Conservation (phyloP, 1,139 yeast species). For the Taphrina confusa region DNA sequence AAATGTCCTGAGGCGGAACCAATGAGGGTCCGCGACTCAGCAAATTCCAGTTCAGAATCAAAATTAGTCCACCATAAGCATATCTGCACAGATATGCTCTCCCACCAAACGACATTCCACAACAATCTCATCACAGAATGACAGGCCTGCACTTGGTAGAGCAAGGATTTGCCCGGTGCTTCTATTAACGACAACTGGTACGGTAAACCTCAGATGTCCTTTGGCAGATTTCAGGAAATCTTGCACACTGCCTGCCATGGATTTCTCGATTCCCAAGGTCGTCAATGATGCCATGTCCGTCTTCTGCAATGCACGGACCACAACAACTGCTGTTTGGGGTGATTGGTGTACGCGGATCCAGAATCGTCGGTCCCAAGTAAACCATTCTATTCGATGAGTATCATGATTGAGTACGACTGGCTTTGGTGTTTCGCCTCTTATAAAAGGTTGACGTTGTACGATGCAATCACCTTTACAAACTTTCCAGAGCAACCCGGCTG, state of each 20-base stretch:
- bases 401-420: background rate
- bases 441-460: conserved; percentile 16
- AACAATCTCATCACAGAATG: background rate
- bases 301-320: conserved; percentile 9
- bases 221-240: background rate
- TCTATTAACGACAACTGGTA: conserved; percentile 6
- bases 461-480: background rate
- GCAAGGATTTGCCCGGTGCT: conserved; percentile 4
- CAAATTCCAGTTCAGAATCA: background rate
- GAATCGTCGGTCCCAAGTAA: conserved; percentile 21
- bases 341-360: no score
- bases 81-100: background rate
- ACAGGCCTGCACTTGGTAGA: conserved; percentile 9
- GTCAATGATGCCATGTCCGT: background rate
- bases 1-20: background rate
- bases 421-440: background rate
- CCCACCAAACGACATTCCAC: background rate
- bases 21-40: background rate
- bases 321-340: no score
- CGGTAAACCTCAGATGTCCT: conserved; percentile 18
- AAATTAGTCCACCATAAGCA: background rate
- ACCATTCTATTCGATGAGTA: background rate
- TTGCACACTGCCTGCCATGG: background rate
- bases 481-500: conserved; percentile 18
- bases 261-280: background rate